Percentiles rank a stretch among this genome's conserved stretches.
phyloP scores from a whole-genome alignment of 2,329 filamentous ascomycete species.

The Colletotrichum siamense region DNA sequence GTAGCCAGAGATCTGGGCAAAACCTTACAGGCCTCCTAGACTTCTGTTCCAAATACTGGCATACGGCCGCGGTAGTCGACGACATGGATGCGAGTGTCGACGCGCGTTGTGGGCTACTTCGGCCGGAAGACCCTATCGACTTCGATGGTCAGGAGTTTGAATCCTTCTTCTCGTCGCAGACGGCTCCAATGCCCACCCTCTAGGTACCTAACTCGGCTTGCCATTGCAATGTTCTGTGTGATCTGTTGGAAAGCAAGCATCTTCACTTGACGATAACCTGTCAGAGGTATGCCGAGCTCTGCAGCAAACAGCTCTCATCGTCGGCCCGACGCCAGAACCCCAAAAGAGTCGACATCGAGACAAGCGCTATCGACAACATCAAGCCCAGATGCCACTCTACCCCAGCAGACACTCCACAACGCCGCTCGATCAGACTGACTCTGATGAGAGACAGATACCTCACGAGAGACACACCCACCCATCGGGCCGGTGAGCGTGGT shows the following conservation, averaged over 20 bases:
- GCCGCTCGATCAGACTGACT: background rate
- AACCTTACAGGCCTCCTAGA: background rate
- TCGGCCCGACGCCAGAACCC: background rate
- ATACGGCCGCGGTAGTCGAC: background rate
- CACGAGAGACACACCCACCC: background rate
- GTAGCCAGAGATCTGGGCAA: background rate
- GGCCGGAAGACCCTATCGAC: background rate
- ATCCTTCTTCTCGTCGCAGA: background rate
- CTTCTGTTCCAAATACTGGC: background rate
- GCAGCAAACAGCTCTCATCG: background rate
- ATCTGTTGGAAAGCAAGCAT: accelerated
- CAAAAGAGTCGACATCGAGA: background rate
- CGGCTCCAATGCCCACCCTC: background rate
- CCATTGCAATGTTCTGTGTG: background rate
- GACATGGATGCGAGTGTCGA: background rate
- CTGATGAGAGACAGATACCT: background rate
- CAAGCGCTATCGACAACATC: background rate
- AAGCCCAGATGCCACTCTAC: background rate
- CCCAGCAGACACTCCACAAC: background rate
- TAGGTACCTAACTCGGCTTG: background rate
- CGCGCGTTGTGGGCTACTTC: background rate
- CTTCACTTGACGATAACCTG: background rate
- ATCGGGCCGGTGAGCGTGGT: background rate
- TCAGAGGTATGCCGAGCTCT: background rate
- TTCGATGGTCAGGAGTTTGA: background rate